Evolutionary conservation across 768 basidiomycete species (phyloP), one percentile per base, ranked within the genome.

Genomic region (Kwoniella bestiolae): DNA sequence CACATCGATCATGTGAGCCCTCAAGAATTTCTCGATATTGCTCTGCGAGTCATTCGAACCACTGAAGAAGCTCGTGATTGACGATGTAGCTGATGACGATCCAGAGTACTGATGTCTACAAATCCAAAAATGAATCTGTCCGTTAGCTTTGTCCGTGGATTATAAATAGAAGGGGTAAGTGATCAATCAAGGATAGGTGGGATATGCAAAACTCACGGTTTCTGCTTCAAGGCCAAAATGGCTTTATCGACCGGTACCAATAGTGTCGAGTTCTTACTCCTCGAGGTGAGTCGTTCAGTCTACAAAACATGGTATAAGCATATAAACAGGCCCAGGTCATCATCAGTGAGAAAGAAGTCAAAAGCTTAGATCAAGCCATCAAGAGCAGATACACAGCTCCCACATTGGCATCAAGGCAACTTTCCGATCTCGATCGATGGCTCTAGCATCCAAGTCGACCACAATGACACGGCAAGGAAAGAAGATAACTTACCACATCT

Each of bases 201-300:
- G 18, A 41, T 41, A 11, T 41, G 12, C 38, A 41, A 41, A 41
- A 60, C 58, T 82, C 81, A 93, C 90, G 92, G 92, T 81, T 93
- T 92, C 73, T 87, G 82, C 2, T 86, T 80, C 52, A 93, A 81
- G 1, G 88, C 87, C 86, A 92, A 90, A 16, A 93, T 87, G 6
- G 91, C 92, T 80, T 89, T 91, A 80, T 94, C 93, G 18, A 89
- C 91, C 0, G 92, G 92, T 5, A 88, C 91, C 46, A 94, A 84
- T 7, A 94, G 56, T 0, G 91, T 91, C 60, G 82, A 77, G 3
- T 80, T 21, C 83, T 25, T 65, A 29, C 41, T 31, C 18, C 52
- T 60, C 18, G 58, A 66, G 4, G 23, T 38, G 21, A 66, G 12
- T 26, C 65, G 11, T n/a, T 28, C 57, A 8, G 65, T 60, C 59